Evolutionary conservation across 2,329 filamentous ascomycete genomes (phyloP).

Genomic region (Colletotrichum eleusines): DNA sequence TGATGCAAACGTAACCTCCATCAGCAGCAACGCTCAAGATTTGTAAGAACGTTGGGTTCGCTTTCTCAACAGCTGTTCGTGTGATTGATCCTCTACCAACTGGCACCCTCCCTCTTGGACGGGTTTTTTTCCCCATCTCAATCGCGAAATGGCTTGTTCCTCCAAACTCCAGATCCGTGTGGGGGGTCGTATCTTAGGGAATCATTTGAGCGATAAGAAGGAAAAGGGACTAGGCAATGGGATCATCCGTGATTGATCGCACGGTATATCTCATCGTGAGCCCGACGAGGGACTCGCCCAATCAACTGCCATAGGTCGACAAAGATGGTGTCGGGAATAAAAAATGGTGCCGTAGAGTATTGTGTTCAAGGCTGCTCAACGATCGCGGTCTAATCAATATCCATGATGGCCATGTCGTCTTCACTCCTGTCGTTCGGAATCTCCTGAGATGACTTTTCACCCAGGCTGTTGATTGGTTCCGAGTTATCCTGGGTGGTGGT

Average conservation of each 20-base stretch:
- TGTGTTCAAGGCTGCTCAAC: background rate
- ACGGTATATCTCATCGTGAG: background rate
- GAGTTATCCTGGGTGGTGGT: constrained; percentile 48
- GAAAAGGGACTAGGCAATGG: background rate
- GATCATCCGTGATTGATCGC: background rate
- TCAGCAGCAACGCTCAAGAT: constrained; percentile 14
- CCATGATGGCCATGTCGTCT: constrained; percentile 54
- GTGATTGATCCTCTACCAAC: constrained; percentile 2
- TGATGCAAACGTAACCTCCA: constrained; percentile 1
- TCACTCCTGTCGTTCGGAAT: constrained; percentile 39
- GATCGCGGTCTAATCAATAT: constrained; percentile 50
- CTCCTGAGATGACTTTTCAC: constrained; percentile 44
- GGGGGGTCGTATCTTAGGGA: constrained; percentile 6
- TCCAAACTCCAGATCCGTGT: constrained; percentile 16
- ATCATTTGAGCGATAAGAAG: constrained; percentile 2
- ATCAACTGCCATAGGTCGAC: background rate
- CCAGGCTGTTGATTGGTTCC: constrained; percentile 41
- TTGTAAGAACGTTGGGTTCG: constrained; percentile 3
- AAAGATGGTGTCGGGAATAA: background rate
- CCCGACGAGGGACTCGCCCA: background rate
- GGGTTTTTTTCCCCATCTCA: background rate
- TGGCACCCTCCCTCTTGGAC: background rate
- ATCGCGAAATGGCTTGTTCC: constrained; percentile 6
- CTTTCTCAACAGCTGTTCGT: constrained; percentile 10
- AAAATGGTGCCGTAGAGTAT: background rate